Conservation (phyloP, 1,284 basidiomycete species). For the Ceratobasidium sp. region DNA sequence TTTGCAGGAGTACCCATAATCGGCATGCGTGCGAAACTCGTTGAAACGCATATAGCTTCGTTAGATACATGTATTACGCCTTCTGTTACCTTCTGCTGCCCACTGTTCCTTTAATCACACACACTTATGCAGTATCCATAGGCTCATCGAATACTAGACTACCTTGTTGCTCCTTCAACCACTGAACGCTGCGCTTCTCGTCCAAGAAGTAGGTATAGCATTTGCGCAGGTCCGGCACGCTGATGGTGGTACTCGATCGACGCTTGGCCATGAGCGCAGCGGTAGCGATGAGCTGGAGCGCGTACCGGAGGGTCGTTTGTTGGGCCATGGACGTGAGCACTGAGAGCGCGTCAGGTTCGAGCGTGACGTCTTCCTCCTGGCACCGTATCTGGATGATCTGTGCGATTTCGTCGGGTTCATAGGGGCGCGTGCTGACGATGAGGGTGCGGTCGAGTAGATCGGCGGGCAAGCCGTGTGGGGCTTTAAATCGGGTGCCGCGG, state of each 20-base stretch:
- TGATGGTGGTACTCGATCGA: slow-evolving; percentile 79
- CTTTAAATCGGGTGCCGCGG: slow-evolving; percentile 92
- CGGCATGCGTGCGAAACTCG: no score
- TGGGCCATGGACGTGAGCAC: slow-evolving; percentile 87
- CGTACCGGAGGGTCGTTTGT: slow-evolving; percentile 89
- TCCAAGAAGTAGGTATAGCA: slow-evolving; percentile 95
- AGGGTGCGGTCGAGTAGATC: slow-evolving; percentile 95
- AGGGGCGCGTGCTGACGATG: slow-evolving; percentile 95
- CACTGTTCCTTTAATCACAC: no score
- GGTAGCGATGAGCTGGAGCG: slow-evolving; percentile 92
- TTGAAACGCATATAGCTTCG: no score
- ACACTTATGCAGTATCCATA: slow-evolving; percentile 20
- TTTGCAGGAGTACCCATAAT: no score
- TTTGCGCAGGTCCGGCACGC: slow-evolving; percentile 83
- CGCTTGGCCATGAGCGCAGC: slow-evolving; percentile 85
- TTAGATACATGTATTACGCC: no score
- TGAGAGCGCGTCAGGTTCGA: slow-evolving; percentile 77
- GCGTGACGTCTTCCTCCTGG: slow-evolving; percentile 95
- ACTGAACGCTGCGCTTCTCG: slow-evolving; percentile 93
- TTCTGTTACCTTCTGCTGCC: no score
- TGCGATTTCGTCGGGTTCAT: slow-evolving; percentile 83
- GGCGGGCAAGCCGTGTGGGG: slow-evolving; percentile 94
- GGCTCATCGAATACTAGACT: slow-evolving; percentile 62
- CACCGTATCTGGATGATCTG: slow-evolving; percentile 95
- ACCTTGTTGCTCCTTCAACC: slow-evolving; percentile 85